Percentiles rank a stretch among this genome's conserved stretches.
phyloP scores from a whole-genome alignment of 176 grass and related monocot genomes.

The Saccharum spontaneum region DNA sequence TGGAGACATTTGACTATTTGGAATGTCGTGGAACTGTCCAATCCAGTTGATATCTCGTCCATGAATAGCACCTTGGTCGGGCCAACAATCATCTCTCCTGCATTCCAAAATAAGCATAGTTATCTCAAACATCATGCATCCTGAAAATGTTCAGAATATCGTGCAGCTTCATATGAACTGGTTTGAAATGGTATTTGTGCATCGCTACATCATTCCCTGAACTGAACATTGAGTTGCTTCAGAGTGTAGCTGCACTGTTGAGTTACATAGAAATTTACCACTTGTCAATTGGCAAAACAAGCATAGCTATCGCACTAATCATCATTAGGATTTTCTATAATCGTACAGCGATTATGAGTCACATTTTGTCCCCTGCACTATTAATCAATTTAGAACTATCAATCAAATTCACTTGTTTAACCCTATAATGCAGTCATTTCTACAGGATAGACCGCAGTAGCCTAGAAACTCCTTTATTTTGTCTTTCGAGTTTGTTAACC shows the following conservation, averaged over 20 bases:
- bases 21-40: slow-evolving; percentile 96
- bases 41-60: slow-evolving; percentile 97
- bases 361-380: background rate
- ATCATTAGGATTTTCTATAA: background rate
- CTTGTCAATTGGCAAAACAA: background rate
- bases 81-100: slow-evolving; percentile 98
- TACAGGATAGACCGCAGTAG: background rate
- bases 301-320: background rate
- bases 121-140: background rate
- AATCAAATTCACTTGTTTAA: background rate
- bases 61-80: slow-evolving; percentile 96
- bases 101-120: slow-evolving; percentile 14
- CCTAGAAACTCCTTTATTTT: background rate
- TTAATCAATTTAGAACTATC: background rate
- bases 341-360: background rate
- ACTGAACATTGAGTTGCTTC: background rate
- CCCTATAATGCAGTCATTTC: background rate
- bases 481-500: too few relatives aligned
- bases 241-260: background rate
- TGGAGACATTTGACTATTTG: slow-evolving; percentile 97
- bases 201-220: background rate
- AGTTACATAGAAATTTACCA: background rate
- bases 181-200: background rate
- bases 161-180: background rate
- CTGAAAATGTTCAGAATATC: background rate